Base-by-base conservation (phyloP, 345 rosid species). In the Eucalyptus regnans region DNA sequence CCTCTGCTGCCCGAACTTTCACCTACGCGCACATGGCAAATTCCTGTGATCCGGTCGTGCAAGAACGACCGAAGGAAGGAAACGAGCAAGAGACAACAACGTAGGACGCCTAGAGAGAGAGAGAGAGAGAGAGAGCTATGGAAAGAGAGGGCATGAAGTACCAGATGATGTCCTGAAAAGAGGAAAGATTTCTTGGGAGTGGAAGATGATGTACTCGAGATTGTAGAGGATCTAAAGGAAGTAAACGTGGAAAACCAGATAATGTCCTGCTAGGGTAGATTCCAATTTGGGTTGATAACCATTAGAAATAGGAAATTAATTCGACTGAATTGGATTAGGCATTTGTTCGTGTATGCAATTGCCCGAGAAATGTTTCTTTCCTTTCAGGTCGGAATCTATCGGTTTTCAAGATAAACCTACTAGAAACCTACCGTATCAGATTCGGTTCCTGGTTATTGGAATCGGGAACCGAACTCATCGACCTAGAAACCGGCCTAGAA, bases 391-490 rank as follows among this genome's bases (percentile, higher is more conserved):
- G 4, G 14, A 3, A 2, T 6, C 4, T 2, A 68, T 33, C 2
- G 1, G 44, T 31, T 31, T 31, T 8, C 43, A 15, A 31, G 79
- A 3, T 31, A 33, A 11, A 62, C 11, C 7, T 68, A 4, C 5
- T 15, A 1, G 1, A 3, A 71, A 33, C 4, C 7, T 33, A 33
- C 1, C 13, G 0, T 71, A 0, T 11, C 3, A 5, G 2, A 33
- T 2, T 17, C 22, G 2, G 4, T 33, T 37, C 1, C 0, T 1
- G 0, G 0, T 33, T 33, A 71, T 33, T 9, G 3, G 13, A 33
- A 10, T 9, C 0, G 0, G 1, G 9, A 76, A 41, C 15, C 5
- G 3, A 37, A 9, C 3, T 5, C 0, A 10, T 37, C 4, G 7
- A 37, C 4, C 46, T 1, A 5, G 3, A 71, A 68, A 33, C 13